Evolutionary conservation across 2,329 filamentous ascomycete species (phyloP).

Genomic region (Lachnellula occidentalis): DNA sequence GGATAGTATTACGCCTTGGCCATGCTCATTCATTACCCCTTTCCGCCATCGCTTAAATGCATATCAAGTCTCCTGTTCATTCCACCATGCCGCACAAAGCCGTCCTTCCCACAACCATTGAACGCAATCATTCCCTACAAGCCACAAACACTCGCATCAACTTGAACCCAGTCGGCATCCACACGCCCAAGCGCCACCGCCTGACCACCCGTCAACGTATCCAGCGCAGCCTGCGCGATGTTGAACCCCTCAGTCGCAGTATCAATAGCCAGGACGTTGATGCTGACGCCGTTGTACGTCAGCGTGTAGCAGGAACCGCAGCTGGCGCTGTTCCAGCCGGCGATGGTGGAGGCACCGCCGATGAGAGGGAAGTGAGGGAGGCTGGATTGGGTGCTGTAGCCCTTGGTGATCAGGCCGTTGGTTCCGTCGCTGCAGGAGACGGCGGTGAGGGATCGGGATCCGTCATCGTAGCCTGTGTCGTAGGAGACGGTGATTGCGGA

Average conservation of each 20-base stretch:
- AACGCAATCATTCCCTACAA: conserved; percentile 23
- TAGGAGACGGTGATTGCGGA: conserved; percentile 54
- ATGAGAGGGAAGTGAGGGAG: conserved; percentile 49
- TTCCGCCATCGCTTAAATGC: not conserved
- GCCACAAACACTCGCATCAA: conserved; percentile 40
- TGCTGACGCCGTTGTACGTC: conserved; percentile 43
- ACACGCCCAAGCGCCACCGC: conserved; percentile 46
- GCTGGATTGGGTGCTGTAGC: conserved; percentile 45
- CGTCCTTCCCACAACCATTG: not conserved
- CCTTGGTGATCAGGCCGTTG: conserved; percentile 59
- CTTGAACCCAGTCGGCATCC: conserved; percentile 43
- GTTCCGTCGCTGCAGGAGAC: conserved; percentile 63
- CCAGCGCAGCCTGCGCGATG: conserved; percentile 51
- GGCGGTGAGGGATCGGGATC: conserved; percentile 44
- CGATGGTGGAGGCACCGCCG: conserved; percentile 47
- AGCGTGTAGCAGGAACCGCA: conserved; percentile 58
- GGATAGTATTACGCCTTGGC: not conserved
- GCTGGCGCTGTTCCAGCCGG: conserved; percentile 46
- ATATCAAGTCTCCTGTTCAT: not conserved
- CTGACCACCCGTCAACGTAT: conserved; percentile 48
- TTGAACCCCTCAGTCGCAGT: conserved; percentile 47
- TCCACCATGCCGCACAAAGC: not conserved
- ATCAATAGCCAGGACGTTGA: conserved; percentile 54
- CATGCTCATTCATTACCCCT: not conserved
- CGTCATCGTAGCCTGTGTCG: conserved; percentile 65